Percentiles rank a stretch among this genome's conserved stretches.
These are phyloP conservation scores for Colletotrichum acutatum DNA, from an alignment of 2,329 filamentous ascomycete species.

Conservation along the genomic window DNA sequence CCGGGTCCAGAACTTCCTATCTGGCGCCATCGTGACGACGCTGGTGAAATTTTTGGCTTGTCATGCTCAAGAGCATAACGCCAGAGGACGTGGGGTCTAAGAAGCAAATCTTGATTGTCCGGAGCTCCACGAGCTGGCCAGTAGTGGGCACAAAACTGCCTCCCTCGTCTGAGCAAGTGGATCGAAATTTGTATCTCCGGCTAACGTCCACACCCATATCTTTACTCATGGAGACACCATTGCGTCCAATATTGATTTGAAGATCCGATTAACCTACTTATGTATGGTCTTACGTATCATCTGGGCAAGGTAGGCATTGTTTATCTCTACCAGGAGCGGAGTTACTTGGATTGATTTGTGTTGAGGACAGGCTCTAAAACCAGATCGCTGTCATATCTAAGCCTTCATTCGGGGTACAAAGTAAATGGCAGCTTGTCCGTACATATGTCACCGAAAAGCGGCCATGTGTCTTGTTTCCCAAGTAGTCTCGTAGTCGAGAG, in stretches of 20 bases:
- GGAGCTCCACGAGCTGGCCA: not conserved
- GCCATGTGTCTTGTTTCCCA: no score
- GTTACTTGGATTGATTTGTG: not conserved
- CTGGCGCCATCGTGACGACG: not conserved
- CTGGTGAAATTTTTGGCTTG: not conserved
- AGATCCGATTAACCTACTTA: not conserved
- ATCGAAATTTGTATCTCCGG: slow-evolving; percentile 29
- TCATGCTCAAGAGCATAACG: slow-evolving; percentile 1
- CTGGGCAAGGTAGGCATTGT: not conserved
- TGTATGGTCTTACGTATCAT: not conserved
- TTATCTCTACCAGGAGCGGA: not conserved
- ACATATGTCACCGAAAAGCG: no score
- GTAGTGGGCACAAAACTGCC: not conserved
- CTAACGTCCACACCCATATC: slow-evolving; percentile 15
- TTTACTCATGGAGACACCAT: not conserved
- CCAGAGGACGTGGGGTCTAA: slow-evolving; percentile 4
- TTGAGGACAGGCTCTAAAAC: not conserved
- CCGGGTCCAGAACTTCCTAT: not conserved
- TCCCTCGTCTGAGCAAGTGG: slow-evolving; percentile 21
- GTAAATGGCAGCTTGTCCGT: no score
- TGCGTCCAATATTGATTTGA: not conserved
- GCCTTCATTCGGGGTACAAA: no score
- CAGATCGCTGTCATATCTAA: not conserved
- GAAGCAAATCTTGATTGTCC: not conserved
- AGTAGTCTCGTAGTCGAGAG: not conserved